Evolutionary conservation across 441 rosid genomes (phyloP).

Genomic region (Metrosideros polymorpha): DNA sequence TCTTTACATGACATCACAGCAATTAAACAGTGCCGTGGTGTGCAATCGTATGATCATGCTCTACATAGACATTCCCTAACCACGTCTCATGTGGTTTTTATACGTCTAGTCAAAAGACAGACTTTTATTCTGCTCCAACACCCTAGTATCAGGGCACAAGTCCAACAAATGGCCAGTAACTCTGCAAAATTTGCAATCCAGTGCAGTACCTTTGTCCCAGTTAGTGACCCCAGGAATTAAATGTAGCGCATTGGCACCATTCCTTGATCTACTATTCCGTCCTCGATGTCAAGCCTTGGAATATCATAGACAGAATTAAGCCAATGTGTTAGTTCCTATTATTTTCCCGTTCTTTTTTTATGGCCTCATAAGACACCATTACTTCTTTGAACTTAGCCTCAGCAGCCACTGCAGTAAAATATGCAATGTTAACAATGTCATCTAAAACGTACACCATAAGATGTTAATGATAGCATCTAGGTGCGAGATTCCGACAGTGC

Average conservation of each 20-base stretch:
- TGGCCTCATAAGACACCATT: conserved; percentile 82
- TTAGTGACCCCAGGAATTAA: background rate
- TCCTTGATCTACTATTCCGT: background rate
- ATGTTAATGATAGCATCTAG: background rate
- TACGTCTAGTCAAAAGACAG: background rate
- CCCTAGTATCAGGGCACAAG: background rate
- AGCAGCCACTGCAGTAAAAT: conserved; percentile 49
- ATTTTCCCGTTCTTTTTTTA: conserved; percentile 63
- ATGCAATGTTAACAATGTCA: background rate
- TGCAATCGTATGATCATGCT: background rate
- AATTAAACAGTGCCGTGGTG: background rate
- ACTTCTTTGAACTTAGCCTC: conserved; percentile 96
- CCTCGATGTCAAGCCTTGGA: background rate
- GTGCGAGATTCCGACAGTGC: background rate
- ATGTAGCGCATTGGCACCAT: background rate
- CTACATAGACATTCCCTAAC: background rate
- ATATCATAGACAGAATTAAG: background rate
- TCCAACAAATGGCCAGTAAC: background rate
- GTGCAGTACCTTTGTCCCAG: background rate
- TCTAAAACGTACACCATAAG: background rate
- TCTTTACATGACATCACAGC: background rate
- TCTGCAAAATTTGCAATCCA: background rate
- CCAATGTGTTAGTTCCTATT: conserved; percentile 12
- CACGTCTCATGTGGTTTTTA: background rate
- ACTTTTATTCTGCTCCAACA: background rate